A percentile compares a stretch with the other conserved stretches of the same genome.
Evolutionary conservation across 2,329 filamentous ascomycete genomes (phyloP).

Genomic region (Fusarium coicis): DNA sequence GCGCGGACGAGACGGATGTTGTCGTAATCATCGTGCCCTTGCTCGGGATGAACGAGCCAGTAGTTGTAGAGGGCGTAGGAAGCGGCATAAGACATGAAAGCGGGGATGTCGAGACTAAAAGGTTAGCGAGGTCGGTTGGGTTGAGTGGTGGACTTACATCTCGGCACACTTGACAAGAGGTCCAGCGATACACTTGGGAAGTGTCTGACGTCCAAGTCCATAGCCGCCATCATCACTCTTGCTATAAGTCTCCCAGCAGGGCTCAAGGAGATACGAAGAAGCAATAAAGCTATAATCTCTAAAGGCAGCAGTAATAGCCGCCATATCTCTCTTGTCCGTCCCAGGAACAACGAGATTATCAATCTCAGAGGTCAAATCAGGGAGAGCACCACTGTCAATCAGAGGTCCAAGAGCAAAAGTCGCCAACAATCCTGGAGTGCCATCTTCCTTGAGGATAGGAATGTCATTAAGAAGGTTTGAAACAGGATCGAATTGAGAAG

Average conservation of each 20-base stretch:
- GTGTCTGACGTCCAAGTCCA: conserved; percentile 24
- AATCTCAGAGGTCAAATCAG: conserved; percentile 33
- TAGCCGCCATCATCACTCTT: conserved; percentile 24
- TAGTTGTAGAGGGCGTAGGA: conserved; percentile 78
- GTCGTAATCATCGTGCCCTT: conserved; percentile 67
- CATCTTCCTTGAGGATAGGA: conserved; percentile 35
- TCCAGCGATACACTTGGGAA: conserved; percentile 36
- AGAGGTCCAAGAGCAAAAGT: conserved; percentile 30
- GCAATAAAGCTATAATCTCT: conserved; percentile 35
- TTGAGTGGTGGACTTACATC: conserved; percentile 3
- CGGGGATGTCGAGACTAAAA: conserved; percentile 28
- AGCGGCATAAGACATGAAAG: conserved; percentile 59
- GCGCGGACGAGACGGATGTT: conserved; percentile 88
- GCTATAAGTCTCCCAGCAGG: conserved; percentile 34
- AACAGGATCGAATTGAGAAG: conserved; percentile 31
- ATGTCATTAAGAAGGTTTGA: conserved; percentile 32
- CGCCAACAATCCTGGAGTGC: conserved; percentile 21
- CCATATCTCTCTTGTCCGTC: conserved; percentile 28
- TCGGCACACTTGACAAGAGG: conserved; percentile 35
- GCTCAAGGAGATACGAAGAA: conserved; percentile 31
- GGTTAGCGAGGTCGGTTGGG: not conserved
- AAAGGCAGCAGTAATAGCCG: conserved; percentile 32
- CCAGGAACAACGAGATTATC: conserved; percentile 28
- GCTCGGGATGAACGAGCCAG: conserved; percentile 65
- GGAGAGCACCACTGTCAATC: conserved; percentile 26